These are phyloP conservation scores for Daldinia caldariorum DNA, from an alignment of 495 filamentous ascomycete species.

Conservation along the genomic window DNA sequence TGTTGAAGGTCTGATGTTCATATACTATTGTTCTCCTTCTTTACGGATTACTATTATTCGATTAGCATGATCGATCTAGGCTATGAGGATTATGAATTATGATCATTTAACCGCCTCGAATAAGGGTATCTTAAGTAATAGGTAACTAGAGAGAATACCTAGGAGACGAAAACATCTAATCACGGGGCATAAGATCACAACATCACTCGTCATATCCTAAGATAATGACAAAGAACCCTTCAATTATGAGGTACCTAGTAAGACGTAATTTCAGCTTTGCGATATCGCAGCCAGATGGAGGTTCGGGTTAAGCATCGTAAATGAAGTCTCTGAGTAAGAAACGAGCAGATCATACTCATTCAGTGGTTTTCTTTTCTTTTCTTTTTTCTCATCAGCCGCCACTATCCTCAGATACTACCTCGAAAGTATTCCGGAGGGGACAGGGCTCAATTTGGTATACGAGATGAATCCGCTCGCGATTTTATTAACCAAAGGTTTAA, in stretches of 20 bases:
- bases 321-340: neutral
- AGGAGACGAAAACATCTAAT: slow-evolving; percentile 12
- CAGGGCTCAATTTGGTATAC: neutral
- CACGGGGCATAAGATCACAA: slow-evolving; percentile 1
- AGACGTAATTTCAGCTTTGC: slow-evolving; percentile 19
- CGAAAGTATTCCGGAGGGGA: neutral
- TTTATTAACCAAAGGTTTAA: neutral
- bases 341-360: neutral
- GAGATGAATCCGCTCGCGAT: neutral
- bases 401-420: neutral
- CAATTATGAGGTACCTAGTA: slow-evolving; percentile 11
- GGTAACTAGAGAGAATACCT: neutral
- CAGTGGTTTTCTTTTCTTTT: neutral
- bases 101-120: neutral
- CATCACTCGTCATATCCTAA: neutral
- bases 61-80: neutral
- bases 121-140: neutral
- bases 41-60: neutral
- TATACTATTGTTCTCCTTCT: neutral
- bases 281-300: slow-evolving; percentile 18
- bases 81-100: neutral
- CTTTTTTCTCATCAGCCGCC: neutral
- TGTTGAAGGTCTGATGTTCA: neutral
- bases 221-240: neutral
- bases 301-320: slow-evolving; percentile 14